Conservation (phyloP, 768 basidiomycete species). For the Thelephora aurantiotincta region DNA sequence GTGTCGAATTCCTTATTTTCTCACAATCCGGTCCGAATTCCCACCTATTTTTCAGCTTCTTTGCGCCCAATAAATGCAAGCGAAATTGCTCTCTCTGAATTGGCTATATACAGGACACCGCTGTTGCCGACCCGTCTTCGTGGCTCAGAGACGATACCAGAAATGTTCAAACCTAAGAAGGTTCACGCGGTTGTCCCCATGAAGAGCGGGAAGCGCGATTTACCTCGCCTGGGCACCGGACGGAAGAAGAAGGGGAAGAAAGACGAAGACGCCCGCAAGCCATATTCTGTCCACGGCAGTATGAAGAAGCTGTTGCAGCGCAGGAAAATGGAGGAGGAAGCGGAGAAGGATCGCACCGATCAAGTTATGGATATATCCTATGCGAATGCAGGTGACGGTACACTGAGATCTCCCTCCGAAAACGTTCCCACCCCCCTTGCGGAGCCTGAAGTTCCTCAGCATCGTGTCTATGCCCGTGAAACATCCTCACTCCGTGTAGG, state of each 20-base stretch:
- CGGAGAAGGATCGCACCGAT: slow-evolving; percentile 23
- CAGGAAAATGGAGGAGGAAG: slow-evolving; percentile 41
- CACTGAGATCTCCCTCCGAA: slow-evolving; percentile 1
- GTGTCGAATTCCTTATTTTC: slow-evolving; percentile 18
- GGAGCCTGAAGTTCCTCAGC: slow-evolving; percentile 4
- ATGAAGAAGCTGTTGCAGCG: slow-evolving; percentile 65
- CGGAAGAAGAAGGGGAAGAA: slow-evolving; percentile 20
- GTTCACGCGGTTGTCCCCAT: slow-evolving; percentile 35
- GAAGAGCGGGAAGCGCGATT: slow-evolving; percentile 38
- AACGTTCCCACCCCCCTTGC: slow-evolving; percentile 14
- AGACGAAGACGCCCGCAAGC: slow-evolving; percentile 39
- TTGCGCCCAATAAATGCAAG: slow-evolving; percentile 33
- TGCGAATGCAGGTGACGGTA: slow-evolving; percentile 16
- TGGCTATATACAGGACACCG: slow-evolving; percentile 71
- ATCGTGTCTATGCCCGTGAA: slow-evolving; percentile 11
- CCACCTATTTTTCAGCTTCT: slow-evolving; percentile 1
- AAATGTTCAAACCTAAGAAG: slow-evolving; percentile 47
- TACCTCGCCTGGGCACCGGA: slow-evolving; percentile 31
- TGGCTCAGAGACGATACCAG: slow-evolving; percentile 30
- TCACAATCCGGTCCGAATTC: neutral
- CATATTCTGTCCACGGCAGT: slow-evolving; percentile 67
- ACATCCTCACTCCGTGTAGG: slow-evolving; percentile 56
- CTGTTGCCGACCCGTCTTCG: slow-evolving; percentile 51
- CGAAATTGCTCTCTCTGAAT: slow-evolving; percentile 53
- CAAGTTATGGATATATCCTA: slow-evolving; percentile 17